Conservation (phyloP, 805 yeast genomes). For the Candida suzukii region DNA sequence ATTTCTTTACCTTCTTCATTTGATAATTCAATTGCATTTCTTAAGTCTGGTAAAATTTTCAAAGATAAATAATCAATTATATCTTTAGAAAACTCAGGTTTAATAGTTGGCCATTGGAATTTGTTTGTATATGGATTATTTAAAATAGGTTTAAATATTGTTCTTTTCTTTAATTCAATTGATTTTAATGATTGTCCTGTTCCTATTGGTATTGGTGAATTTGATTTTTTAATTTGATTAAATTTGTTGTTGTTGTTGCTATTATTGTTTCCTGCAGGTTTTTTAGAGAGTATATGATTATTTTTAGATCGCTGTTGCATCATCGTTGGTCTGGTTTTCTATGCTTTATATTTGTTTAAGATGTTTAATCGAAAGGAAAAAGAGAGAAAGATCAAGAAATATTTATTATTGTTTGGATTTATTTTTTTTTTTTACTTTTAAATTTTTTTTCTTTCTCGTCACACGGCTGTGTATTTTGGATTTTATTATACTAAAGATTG, state of each 20-base stretch:
- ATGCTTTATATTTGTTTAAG: too few relatives aligned
- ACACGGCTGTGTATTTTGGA: too few relatives aligned
- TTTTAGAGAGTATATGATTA: too few relatives aligned
- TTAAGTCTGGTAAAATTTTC: slow-evolving; percentile 8
- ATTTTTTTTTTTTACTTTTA: too few relatives aligned
- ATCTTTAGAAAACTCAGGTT: slow-evolving; percentile 21
- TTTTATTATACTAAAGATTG: too few relatives aligned
- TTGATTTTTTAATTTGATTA: neutral
- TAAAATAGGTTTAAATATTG: slow-evolving; percentile 57
- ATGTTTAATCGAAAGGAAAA: too few relatives aligned
- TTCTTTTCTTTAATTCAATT: slow-evolving; percentile 41
- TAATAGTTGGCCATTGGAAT: slow-evolving; percentile 32
- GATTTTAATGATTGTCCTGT: slow-evolving; percentile 25
- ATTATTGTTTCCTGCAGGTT: too few relatives aligned
- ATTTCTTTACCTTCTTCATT: slow-evolving; percentile 3
- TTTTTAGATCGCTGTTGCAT: too few relatives aligned
- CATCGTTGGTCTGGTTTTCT: too few relatives aligned
- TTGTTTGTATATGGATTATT: slow-evolving; percentile 54
- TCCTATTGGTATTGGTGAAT: neutral
- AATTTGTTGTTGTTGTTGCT: neutral
- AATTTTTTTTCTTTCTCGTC: too few relatives aligned
- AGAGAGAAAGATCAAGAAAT: too few relatives aligned
- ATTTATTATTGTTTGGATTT: too few relatives aligned
- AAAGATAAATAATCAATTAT: slow-evolving; percentile 18
- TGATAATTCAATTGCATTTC: slow-evolving; percentile 11